Evolutionary conservation across 1,139 yeast species (phyloP).

Genomic region (Debaryomyces sp.): DNA sequence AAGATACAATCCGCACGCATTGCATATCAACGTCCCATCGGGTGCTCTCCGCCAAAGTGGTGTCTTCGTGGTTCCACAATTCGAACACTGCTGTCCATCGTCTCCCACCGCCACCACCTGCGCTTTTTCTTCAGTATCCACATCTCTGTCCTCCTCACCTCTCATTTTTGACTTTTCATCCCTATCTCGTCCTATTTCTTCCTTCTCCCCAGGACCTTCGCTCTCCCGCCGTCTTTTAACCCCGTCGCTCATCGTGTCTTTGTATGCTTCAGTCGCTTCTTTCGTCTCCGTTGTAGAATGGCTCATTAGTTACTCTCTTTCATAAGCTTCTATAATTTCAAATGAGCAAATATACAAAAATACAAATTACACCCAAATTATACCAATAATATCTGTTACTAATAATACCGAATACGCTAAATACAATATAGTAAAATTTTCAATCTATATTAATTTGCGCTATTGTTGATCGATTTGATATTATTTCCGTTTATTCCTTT

Average conservation of each 20-base stretch:
- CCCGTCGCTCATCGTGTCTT: neutral
- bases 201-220: neutral
- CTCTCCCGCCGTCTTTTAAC: neutral
- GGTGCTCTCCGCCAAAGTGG: slow-evolving; percentile 75
- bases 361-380: too few relatives aligned
- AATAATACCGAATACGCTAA: neutral
- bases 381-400: too few relatives aligned
- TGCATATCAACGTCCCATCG: slow-evolving; percentile 65
- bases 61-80: slow-evolving; percentile 69
- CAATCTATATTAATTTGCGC: neutral
- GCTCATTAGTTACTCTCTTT: neutral
- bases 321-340: neutral
- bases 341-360: neutral
- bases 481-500: neutral
- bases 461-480: neutral
- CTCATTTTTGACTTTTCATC: neutral
- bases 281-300: neutral
- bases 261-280: neutral
- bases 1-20: slow-evolving; percentile 69
- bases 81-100: slow-evolving; percentile 57
- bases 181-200: neutral
- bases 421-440: neutral
- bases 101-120: neutral
- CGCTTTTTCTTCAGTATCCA: slow-evolving; percentile 1
- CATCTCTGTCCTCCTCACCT: neutral